Conservation (phyloP, 495 filamentous ascomycete genomes). For the Neurospora hispaniola region DNA sequence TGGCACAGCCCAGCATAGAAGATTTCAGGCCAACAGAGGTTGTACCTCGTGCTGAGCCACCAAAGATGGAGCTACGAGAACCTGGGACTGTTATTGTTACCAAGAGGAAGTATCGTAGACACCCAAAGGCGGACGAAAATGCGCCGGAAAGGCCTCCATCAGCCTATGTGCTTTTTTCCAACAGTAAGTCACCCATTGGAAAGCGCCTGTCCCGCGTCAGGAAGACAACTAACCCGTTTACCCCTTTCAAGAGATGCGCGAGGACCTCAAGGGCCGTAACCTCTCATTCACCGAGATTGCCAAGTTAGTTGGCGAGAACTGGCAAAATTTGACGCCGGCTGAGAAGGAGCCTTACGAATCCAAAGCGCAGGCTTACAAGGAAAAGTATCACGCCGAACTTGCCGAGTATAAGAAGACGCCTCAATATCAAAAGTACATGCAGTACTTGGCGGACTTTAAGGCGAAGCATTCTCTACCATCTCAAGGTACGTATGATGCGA, state of each 20-base stretch:
- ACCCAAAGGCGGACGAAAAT: slow-evolving; percentile 74
- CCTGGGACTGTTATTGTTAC: slow-evolving; percentile 15
- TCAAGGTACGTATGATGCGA: slow-evolving; percentile 27
- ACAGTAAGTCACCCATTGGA: slow-evolving; percentile 43
- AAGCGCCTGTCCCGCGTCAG: background rate
- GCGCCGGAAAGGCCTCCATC: slow-evolving; percentile 68
- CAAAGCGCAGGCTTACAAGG: slow-evolving; percentile 57
- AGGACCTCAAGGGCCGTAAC: slow-evolving; percentile 60
- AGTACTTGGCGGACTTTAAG: slow-evolving; percentile 67
- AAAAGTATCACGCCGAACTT: slow-evolving; percentile 56
- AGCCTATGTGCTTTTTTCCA: slow-evolving; percentile 76
- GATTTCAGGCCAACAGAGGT: slow-evolving; percentile 22
- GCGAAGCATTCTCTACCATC: slow-evolving; percentile 44
- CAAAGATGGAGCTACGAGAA: slow-evolving; percentile 26
- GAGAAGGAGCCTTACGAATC: slow-evolving; percentile 62
- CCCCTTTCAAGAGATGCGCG: slow-evolving; percentile 49
- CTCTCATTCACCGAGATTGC: slow-evolving; percentile 73
- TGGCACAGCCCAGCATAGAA: slow-evolving; percentile 27
- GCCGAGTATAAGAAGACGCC: slow-evolving; percentile 63
- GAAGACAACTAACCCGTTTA: background rate
- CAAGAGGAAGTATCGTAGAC: slow-evolving; percentile 68
- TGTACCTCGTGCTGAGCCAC: slow-evolving; percentile 17
- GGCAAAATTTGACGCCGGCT: slow-evolving; percentile 54
- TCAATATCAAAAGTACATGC: slow-evolving; percentile 46
- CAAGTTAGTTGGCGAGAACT: slow-evolving; percentile 69